phyloP scores from a whole-genome alignment of 1,284 basidiomycete species.

The Mixia osmundae region DNA sequence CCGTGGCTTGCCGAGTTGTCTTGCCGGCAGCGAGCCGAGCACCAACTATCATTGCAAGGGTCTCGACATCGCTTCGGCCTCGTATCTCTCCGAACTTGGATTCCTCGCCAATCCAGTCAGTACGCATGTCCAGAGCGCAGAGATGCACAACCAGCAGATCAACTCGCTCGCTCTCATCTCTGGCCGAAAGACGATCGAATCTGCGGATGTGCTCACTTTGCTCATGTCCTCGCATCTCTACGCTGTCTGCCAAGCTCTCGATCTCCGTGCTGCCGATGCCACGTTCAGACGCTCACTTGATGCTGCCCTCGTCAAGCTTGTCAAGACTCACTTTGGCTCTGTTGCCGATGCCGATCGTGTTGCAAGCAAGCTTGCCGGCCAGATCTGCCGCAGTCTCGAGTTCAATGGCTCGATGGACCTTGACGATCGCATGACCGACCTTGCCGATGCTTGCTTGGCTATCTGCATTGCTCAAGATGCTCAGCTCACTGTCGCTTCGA shows the following conservation, averaged over 20 bases:
- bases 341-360: constrained; percentile 19
- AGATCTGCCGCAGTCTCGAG: neutral
- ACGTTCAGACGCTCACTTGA: constrained; percentile 35
- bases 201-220: constrained; percentile 49
- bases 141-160: constrained; percentile 64
- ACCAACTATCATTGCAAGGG: constrained; percentile 67
- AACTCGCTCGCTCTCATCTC: constrained; percentile 61
- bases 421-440: neutral
- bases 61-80: constrained; percentile 56
- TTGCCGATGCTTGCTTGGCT: neutral
- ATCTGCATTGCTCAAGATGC: neutral
- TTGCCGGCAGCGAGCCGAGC: constrained; percentile 49
- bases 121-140: constrained; percentile 59
- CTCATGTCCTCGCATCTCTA: constrained; percentile 51
- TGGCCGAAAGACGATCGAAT: constrained; percentile 46
- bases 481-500: neutral
- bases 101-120: constrained; percentile 60
- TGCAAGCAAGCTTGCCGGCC: constrained; percentile 1
- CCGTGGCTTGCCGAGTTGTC: constrained; percentile 50
- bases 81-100: constrained; percentile 57
- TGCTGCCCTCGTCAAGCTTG: constrained; percentile 29
- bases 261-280: constrained; percentile 43
- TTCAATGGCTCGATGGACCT: neutral
- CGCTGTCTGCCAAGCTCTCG: constrained; percentile 52
- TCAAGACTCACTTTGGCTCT: constrained; percentile 28